phyloP scores from a whole-genome alignment of 768 basidiomycete species.

The Suillus decipiens region DNA sequence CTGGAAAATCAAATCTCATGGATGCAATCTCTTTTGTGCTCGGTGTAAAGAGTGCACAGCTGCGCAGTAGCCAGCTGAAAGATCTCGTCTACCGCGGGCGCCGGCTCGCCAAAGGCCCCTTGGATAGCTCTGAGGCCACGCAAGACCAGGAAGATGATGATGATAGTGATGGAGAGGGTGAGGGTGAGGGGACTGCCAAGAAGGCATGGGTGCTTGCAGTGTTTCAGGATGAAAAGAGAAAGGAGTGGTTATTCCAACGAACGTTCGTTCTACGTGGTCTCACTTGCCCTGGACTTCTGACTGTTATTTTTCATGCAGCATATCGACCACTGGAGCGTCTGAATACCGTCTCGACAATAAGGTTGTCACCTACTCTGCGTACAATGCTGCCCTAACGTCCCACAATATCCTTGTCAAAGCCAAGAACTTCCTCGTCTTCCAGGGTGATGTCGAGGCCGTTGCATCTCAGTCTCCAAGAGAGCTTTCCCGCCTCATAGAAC shows the following conservation, averaged over 20 bases:
- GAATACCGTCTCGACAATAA: slow-evolving; percentile 88
- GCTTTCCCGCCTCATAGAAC: slow-evolving; percentile 88
- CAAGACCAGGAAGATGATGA: slow-evolving; percentile 50
- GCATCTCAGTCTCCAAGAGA: slow-evolving; percentile 93
- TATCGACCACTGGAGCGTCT: slow-evolving; percentile 83
- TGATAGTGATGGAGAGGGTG: slow-evolving; percentile 57
- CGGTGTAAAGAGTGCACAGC: slow-evolving; percentile 90
- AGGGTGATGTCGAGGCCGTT: slow-evolving; percentile 98
- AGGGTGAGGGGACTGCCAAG: slow-evolving; percentile 84
- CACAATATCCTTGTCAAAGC: slow-evolving; percentile 99
- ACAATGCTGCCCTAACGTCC: slow-evolving; percentile 82
- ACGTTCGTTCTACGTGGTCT: slow-evolving; percentile 59
- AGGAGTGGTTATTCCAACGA: slow-evolving; percentile 90
- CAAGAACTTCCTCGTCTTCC: slow-evolving; percentile 99
- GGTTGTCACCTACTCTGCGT: slow-evolving; percentile 82
- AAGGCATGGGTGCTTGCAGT: slow-evolving; percentile 97
- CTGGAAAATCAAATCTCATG: slow-evolving; percentile 99
- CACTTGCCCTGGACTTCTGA: background rate
- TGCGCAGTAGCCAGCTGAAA: slow-evolving; percentile 90
- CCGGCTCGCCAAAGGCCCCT: slow-evolving; percentile 55
- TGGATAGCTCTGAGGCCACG: slow-evolving; percentile 44
- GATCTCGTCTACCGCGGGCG: slow-evolving; percentile 96
- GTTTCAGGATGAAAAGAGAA: slow-evolving; percentile 71
- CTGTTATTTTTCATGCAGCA: slow-evolving; percentile 46
- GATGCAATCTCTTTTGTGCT: slow-evolving; percentile 99